These are phyloP conservation scores for Martensiomyces pterosporus DNA, from an alignment of 192 early-diverging fungal genomes.

Conservation along the genomic window DNA sequence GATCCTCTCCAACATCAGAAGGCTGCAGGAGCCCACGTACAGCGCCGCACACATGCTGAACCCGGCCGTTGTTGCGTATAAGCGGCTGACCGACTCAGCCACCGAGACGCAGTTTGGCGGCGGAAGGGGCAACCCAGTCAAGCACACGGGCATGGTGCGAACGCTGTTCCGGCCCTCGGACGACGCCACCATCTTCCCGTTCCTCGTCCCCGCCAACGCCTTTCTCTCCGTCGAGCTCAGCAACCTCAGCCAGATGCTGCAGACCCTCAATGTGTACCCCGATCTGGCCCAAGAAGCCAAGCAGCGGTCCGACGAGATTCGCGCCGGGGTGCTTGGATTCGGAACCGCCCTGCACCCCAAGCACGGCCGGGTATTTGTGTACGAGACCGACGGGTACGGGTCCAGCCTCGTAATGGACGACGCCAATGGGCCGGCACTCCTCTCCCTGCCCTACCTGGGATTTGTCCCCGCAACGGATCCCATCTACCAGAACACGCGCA, in stretches of 20 bases:
- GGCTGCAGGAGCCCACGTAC: slow-evolving; percentile 40
- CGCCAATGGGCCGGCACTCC: slow-evolving; percentile 62
- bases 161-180: slow-evolving; percentile 43
- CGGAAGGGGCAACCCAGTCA: slow-evolving; percentile 36
- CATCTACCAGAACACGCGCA: slow-evolving; percentile 57
- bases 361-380: slow-evolving; percentile 59
- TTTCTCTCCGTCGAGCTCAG: slow-evolving; percentile 57
- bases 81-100: slow-evolving; percentile 11
- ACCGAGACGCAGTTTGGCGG: slow-evolving; percentile 45
- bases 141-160: slow-evolving; percentile 41
- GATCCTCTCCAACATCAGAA: slow-evolving; percentile 37
- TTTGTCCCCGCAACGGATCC: slow-evolving; percentile 51
- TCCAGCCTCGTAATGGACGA: slow-evolving; percentile 65
- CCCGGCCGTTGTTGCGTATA: slow-evolving; percentile 12
- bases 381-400: slow-evolving; percentile 71
- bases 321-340: slow-evolving; percentile 49
- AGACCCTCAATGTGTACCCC: slow-evolving; percentile 11
- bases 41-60: slow-evolving; percentile 8
- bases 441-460: slow-evolving; percentile 59
- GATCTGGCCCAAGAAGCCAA: slow-evolving; percentile 41
- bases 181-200: slow-evolving; percentile 40
- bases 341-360: slow-evolving; percentile 52
- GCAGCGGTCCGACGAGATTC: slow-evolving; percentile 46
- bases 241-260: slow-evolving; percentile 45
- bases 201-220: slow-evolving; percentile 45